A percentile compares a stretch with the other conserved stretches of the same genome.
These are phyloP conservation scores for Pigoraptor vietnamica DNA, from an alignment of 78 protist species.

Conservation along the genomic window DNA sequence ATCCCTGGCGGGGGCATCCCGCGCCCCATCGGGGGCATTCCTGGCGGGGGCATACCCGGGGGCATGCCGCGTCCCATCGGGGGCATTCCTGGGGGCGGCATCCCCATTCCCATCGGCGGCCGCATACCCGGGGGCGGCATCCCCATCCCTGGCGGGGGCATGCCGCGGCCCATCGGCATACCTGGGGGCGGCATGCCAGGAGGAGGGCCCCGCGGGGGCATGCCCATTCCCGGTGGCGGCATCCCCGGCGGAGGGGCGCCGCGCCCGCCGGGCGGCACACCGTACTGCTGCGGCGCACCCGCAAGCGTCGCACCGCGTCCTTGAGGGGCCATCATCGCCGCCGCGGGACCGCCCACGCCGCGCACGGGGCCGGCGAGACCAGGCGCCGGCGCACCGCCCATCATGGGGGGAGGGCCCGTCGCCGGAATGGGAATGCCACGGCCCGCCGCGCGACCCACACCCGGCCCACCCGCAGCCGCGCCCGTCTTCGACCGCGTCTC, in stretches of 20 bases:
- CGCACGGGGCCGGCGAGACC: slow-evolving; percentile 80
- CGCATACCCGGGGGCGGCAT: not conserved
- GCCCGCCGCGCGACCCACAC: slow-evolving; percentile 71
- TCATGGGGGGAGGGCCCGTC: slow-evolving; percentile 11
- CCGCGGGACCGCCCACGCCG: slow-evolving; percentile 75
- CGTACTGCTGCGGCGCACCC: slow-evolving; percentile 14
- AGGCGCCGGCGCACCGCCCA: not conserved
- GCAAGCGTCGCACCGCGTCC: no score
- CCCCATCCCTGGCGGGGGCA: not conserved
- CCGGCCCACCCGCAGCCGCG: slow-evolving; percentile 58
- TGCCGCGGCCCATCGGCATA: not conserved
- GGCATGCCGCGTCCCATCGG: not conserved
- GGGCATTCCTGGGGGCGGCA: not conserved
- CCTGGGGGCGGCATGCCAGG: slow-evolving; percentile 31
- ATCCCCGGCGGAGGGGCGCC: slow-evolving; percentile 31
- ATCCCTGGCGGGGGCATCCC: no score
- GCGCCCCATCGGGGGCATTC: no score
- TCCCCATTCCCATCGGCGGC: no score
- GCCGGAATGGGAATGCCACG: slow-evolving; percentile 65
- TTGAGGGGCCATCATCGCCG: slow-evolving; percentile 62
- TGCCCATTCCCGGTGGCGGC: slow-evolving; percentile 42
- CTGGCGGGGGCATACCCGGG: no score
- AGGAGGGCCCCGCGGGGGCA: no score
- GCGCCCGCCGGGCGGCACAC: slow-evolving; percentile 46
- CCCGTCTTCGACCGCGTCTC: not conserved